Conservation (phyloP, 345 rosid genomes). For the Brassica cretica region DNA sequence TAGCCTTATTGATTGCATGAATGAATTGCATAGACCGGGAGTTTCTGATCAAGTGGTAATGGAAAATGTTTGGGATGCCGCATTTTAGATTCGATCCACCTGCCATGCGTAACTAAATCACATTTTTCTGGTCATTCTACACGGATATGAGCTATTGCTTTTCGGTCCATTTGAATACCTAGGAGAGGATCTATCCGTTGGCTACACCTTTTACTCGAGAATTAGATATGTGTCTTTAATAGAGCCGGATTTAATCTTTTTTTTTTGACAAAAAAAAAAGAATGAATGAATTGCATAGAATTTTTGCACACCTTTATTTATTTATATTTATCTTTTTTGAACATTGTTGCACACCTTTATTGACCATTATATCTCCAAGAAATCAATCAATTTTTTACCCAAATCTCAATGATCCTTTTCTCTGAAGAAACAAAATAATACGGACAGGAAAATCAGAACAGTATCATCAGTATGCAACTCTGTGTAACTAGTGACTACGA, state of each 20-base stretch:
- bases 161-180: too few relatives aligned
- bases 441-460: conserved; percentile 17
- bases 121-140: too few relatives aligned
- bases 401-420: neutral
- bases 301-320: neutral
- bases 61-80: too few relatives aligned
- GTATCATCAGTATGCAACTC: neutral
- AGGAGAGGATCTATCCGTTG: too few relatives aligned
- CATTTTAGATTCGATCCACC: too few relatives aligned
- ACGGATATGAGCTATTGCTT: too few relatives aligned
- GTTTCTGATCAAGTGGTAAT: too few relatives aligned
- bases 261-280: too few relatives aligned
- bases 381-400: neutral
- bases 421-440: conserved; percentile 7
- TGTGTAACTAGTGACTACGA: conserved; percentile 16
- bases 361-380: conserved; percentile 4
- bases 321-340: neutral
- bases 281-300: neutral
- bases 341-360: conserved; percentile 4
- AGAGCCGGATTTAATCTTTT: too few relatives aligned
- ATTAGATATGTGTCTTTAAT: too few relatives aligned
- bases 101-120: too few relatives aligned
- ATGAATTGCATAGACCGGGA: neutral
- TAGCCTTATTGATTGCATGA: neutral
- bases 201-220: too few relatives aligned